Base-by-base conservation (phyloP, 495 filamentous ascomycete species). In the Neurospora sp. region DNA sequence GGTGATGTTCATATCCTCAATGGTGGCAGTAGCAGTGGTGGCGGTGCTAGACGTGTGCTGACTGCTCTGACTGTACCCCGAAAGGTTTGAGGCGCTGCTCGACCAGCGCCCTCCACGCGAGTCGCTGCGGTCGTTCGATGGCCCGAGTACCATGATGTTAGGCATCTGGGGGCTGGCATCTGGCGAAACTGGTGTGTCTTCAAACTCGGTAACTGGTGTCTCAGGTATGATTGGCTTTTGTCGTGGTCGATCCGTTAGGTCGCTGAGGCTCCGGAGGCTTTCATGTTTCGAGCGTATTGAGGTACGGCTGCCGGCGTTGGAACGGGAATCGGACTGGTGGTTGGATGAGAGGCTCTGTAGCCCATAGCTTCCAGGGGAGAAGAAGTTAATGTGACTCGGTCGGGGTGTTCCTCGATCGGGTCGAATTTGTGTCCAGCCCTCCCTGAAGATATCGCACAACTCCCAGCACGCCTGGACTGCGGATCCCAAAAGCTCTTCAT, bases 391-490 rank as follows among this genome's bases (percentile, higher is more conserved):
- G 78, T 96, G 93, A 71, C 88, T 91, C 1, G 94, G 92, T 40
- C 92, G 86, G 0, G 94, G 94, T n/a, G 94, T 97, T 35, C 91
- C 93, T 41, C 93, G 86, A 72, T 97, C 94, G 6, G 94, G 93
- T 53, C 91, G 89, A 40, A 96, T 89, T 78, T 97, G 91, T 38
- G 93, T 94, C 94, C 94, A 97, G 12, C 94, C 94, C 84, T 96
- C 92, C 41, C 94, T 87, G 83, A 97, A 97, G 68, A 97, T 89
- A 82, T 97, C 94, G 79, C 93, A 96, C 37, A 97, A 88, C 75
- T 97, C 94, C 94, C 94, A 97, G 81, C 94, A 97, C 7, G 94
- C 92, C 77, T 97, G 94, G 3, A 97, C 91, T 0, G 94, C 93
- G 3, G 92, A 94, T 18, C 92, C 90, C 7, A 97, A 85, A 8